Percentiles rank a stretch among this genome's conserved stretches.
Conservation (phyloP, 1,139 yeast species). For the Taphrina sp. region DNA sequence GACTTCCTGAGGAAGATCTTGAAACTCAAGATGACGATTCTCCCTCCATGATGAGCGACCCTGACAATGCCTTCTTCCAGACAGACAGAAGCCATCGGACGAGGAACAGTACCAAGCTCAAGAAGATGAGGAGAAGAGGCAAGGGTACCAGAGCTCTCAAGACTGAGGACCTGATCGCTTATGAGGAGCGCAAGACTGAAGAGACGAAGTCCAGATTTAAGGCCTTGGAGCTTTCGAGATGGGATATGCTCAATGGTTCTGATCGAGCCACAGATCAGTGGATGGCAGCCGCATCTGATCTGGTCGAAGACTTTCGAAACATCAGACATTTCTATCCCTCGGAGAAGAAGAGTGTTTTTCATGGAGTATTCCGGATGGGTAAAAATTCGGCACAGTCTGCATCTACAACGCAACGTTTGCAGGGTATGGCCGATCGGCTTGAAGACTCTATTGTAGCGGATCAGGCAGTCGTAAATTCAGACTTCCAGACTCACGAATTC, state of each 20-base stretch:
- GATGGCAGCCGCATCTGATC: conserved; percentile 78
- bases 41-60: conserved; percentile 15
- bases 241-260: conserved; percentile 56
- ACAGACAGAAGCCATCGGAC: not conserved
- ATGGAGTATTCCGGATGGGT: conserved; percentile 45
- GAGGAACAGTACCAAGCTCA: not conserved
- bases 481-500: conserved; percentile 52
- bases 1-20: conserved; percentile 33
- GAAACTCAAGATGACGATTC: conserved; percentile 7
- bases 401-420: conserved; percentile 53
- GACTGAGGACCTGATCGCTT: conserved; percentile 19
- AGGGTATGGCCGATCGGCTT: conserved; percentile 39
- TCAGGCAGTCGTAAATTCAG: conserved; percentile 44
- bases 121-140: conserved; percentile 3
- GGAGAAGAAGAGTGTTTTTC: conserved; percentile 68
- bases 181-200: conserved; percentile 31
- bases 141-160: not conserved
- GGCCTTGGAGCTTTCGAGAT: conserved; percentile 61
- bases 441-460: conserved; percentile 40
- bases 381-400: conserved; percentile 39
- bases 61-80: not conserved
- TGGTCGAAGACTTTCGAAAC: conserved; percentile 75
- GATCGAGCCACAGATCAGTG: conserved; percentile 68
- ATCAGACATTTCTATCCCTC: conserved; percentile 75
- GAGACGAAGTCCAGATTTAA: conserved; percentile 23